Evolutionary conservation across 2,329 filamentous ascomycete genomes (phyloP), one percentile per base, ranked within the genome.

Genomic region (Pestalotiopsis sp.): DNA sequence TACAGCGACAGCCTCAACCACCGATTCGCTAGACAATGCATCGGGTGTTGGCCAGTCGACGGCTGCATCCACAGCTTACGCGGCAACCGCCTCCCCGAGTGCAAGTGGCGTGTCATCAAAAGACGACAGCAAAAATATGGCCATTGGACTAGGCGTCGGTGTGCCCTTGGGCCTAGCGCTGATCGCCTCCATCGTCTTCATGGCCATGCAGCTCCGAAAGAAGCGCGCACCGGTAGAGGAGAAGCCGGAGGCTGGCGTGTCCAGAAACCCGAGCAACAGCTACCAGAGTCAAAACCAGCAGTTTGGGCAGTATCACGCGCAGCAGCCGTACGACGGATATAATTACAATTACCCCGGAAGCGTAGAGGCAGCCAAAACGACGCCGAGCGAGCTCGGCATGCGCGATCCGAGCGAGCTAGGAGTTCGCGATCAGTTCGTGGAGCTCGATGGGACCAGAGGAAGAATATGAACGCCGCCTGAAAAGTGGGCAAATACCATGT

Each of bases 171-270:
- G 69, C 1, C 59, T 73, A 12, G 65, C 58, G 4, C 9, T 69
- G 12, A 67, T 68, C 5, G 67, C 59, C 2, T 69, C 67, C 1
- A 27, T 73, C 14, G 59, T 38, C 5, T 71, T 72, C 49, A 27
- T 71, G 20, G 69, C 65, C 2, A 66, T 70, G 66, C 68, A 71
- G 60, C 17, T 72, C 41, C 72, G 68, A 14, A 64, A 66, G n/a
- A 66, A 52, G 49, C 49, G n/a, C 3, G 40, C 9, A 14, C 12
- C 14, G 3, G 40, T 45, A 7, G 11, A 45, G 12, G 40, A 45
- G 14, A 45, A 45, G 14, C 40, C 6, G 14, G 40, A 45, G 14
- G 40, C 40, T 45, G 40, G 40, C 40, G 40, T 14, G 40, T 45
- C 40, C 17, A 45, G 40, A 4, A 45, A 45, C 40, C 40, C 2